phyloP scores from a whole-genome alignment of 805 yeast genomes.

The Starmerella vaccinii region DNA sequence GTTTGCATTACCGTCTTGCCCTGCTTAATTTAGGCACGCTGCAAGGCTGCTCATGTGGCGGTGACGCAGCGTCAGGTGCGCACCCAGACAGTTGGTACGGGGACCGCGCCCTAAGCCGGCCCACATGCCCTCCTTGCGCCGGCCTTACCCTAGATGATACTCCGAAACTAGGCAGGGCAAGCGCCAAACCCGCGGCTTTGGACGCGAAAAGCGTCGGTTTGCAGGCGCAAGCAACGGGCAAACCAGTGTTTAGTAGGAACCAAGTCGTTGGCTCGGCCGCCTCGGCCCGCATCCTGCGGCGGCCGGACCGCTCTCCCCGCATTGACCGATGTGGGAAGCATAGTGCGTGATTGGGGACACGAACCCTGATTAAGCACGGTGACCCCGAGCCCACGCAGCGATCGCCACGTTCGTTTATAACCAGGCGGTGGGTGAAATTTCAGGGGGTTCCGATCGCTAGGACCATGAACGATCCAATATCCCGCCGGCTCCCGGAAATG shows the following conservation, averaged over 20 bases:
- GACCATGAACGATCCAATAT: constrained; percentile 4
- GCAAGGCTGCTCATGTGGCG: background rate
- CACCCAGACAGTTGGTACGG: background rate
- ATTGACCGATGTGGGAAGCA: background rate
- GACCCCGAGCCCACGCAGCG: constrained; percentile 8
- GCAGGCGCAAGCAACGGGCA: too few species aligned
- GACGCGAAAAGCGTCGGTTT: background rate
- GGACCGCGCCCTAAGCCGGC: background rate
- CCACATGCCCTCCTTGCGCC: constrained; percentile 2
- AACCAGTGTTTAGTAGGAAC: too few species aligned
- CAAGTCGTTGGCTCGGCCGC: too few species aligned
- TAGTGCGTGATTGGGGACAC: constrained; percentile 6
- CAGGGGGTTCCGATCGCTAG: background rate
- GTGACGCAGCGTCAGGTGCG: constrained; percentile 4
- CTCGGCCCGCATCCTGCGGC: too few species aligned
- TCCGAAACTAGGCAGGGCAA: background rate
- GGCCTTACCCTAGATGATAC: constrained; percentile 3
- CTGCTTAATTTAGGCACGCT: background rate
- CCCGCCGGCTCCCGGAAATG: constrained; percentile 3
- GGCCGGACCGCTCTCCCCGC: constrained; percentile 1
- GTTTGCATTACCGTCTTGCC: background rate
- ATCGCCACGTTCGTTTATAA: constrained; percentile 8
- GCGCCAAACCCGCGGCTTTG: background rate
- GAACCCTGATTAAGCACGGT: constrained; percentile 7
- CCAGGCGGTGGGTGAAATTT: background rate